phyloP scores from a whole-genome alignment of 345 rosid genomes.

The Noccaea bulbosa region DNA sequence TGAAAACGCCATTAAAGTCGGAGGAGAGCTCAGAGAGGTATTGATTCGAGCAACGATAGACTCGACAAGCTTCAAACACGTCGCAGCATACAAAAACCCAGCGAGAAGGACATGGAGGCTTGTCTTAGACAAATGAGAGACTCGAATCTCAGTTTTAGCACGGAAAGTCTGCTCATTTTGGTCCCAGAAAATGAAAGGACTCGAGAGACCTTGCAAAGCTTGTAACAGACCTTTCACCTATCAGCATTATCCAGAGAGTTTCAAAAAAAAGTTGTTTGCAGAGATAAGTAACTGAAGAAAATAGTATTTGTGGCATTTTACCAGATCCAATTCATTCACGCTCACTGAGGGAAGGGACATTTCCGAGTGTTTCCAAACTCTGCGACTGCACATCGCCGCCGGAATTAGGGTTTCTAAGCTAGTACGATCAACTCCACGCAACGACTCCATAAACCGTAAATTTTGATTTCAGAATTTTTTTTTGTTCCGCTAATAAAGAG shows the following conservation, averaged over 20 bases:
- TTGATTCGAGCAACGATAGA: slow-evolving; percentile 48
- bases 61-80: slow-evolving; percentile 77
- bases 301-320: slow-evolving; percentile 29
- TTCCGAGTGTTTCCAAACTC: slow-evolving; percentile 20
- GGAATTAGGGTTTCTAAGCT: slow-evolving; percentile 45
- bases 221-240: slow-evolving; percentile 67
- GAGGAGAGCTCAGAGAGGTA: slow-evolving; percentile 42
- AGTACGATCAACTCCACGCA: slow-evolving; percentile 46
- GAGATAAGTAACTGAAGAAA: background rate
- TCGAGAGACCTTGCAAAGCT: slow-evolving; percentile 81
- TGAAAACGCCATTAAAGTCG: slow-evolving; percentile 78
- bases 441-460: slow-evolving; percentile 45
- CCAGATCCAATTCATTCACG: slow-evolving; percentile 67
- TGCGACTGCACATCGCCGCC: slow-evolving; percentile 24
- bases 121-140: slow-evolving; percentile 70
- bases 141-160: slow-evolving; percentile 56
- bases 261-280: background rate
- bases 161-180: slow-evolving; percentile 46
- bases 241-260: background rate
- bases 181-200: slow-evolving; percentile 72
- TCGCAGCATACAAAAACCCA: slow-evolving; percentile 70
- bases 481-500: slow-evolving; percentile 28
- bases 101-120: slow-evolving; percentile 63
- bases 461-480: no score
- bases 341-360: slow-evolving; percentile 36